These are phyloP conservation scores for Paraglomus brasilianum DNA, from an alignment of 192 early-diverging fungal species.

Conservation along the genomic window DNA sequence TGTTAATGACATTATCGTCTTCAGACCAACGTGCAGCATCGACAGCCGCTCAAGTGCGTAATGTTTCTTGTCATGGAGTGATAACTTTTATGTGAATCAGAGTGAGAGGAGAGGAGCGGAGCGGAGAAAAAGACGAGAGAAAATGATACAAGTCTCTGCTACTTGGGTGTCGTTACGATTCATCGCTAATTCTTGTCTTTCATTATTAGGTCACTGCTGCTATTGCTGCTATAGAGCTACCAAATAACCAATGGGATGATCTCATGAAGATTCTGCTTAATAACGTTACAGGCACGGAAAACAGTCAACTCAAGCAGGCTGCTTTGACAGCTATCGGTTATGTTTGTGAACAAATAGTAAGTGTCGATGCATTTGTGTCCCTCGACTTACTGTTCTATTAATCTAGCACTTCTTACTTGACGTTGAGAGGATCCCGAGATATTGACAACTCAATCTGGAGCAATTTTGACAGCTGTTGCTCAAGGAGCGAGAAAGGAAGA, in stretches of 20 bases:
- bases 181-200: neutral
- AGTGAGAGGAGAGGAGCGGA: slow-evolving; percentile 6
- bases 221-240: slow-evolving; percentile 92
- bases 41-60: slow-evolving; percentile 68
- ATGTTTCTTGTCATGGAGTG: neutral
- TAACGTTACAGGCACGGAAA: slow-evolving; percentile 67
- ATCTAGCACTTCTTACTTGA: neutral
- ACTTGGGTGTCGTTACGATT: neutral
- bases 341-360: slow-evolving; percentile 86
- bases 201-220: slow-evolving; percentile 75
- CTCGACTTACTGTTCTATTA: neutral
- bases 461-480: slow-evolving; percentile 91
- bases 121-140: slow-evolving; percentile 19
- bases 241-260: slow-evolving; percentile 82
- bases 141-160: neutral
- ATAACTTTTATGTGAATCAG: neutral
- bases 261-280: slow-evolving; percentile 79
- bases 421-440: slow-evolving; percentile 68
- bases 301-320: slow-evolving; percentile 70
- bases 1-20: slow-evolving; percentile 55
- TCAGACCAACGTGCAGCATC: slow-evolving; percentile 55
- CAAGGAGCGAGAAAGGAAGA: slow-evolving; percentile 95
- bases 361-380: slow-evolving; percentile 21
- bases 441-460: slow-evolving; percentile 77
- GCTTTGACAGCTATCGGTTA: slow-evolving; percentile 91